phyloP scores from a whole-genome alignment of 345 rosid genomes.

The Geranium brycei region DNA sequence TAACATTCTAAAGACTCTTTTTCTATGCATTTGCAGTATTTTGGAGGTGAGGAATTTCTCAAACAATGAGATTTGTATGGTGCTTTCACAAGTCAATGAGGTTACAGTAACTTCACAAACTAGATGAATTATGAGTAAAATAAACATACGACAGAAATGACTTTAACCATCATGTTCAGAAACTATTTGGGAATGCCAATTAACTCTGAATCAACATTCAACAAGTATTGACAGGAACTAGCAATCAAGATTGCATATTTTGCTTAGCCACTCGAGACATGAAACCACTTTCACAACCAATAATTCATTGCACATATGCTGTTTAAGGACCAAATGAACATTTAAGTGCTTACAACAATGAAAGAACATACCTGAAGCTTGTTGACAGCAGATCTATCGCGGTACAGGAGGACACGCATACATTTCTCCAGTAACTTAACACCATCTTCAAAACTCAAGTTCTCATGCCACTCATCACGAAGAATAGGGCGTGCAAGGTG shows the following conservation, averaged over 20 bases:
- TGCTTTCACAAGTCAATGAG: background rate
- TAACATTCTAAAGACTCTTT: no score
- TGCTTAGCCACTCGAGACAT: no score
- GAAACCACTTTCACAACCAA: background rate
- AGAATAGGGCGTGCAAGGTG: constrained; percentile 94
- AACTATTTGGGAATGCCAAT: no score
- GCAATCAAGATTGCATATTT: background rate
- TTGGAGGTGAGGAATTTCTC: no score
- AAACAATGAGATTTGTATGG: background rate
- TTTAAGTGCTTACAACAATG: background rate
- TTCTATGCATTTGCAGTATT: no score
- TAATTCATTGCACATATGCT: background rate
- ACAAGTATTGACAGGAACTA: background rate
- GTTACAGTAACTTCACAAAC: background rate
- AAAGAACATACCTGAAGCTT: constrained; percentile 65
- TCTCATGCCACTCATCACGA: constrained; percentile 84
- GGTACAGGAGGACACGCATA: constrained; percentile 93
- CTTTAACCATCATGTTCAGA: no score
- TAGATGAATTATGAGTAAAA: no score
- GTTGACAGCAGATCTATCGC: constrained; percentile 92
- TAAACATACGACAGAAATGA: no score
- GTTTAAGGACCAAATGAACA: background rate
- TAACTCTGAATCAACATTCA: no score
- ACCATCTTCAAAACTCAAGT: constrained; percentile 87
- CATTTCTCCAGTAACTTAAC: constrained; percentile 87